A percentile compares a stretch with the other conserved stretches of the same genome.
Conservation (phyloP, 1,284 basidiomycete species). For the Dichomitus squalens region DNA sequence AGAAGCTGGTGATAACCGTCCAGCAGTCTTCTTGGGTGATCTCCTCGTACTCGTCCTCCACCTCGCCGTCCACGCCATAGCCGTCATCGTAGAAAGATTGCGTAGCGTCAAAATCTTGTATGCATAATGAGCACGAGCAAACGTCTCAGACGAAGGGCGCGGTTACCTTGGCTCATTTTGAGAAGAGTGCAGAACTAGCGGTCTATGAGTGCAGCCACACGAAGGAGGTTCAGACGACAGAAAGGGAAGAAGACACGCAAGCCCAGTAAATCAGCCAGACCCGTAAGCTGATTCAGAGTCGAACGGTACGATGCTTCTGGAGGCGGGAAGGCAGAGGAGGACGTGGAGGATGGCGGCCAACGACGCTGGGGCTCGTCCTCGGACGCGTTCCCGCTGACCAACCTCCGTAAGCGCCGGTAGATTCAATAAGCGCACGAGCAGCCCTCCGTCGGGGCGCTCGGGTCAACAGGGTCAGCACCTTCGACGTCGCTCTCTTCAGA, state of each 20-base stretch:
- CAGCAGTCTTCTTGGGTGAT: constrained; percentile 95
- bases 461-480: too few species aligned
- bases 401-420: background rate
- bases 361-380: background rate
- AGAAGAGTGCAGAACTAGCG: background rate
- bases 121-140: background rate
- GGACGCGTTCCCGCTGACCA: constrained; percentile 23
- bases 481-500: too few species aligned
- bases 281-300: background rate
- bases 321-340: background rate
- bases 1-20: constrained; percentile 96
- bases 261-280: background rate
- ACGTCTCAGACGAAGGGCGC: background rate
- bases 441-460: background rate
- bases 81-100: constrained; percentile 65
- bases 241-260: background rate
- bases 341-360: constrained; percentile 14
- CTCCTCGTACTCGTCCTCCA: constrained; percentile 70
- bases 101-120: constrained; percentile 33
- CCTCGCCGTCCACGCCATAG: constrained; percentile 61
- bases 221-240: background rate
- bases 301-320: background rate
- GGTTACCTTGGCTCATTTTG: constrained; percentile 28
- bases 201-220: background rate
- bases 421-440: constrained; percentile 2